phyloP scores from a whole-genome alignment of 2,329 filamentous ascomycete genomes.

The Didymella keratinophila region DNA sequence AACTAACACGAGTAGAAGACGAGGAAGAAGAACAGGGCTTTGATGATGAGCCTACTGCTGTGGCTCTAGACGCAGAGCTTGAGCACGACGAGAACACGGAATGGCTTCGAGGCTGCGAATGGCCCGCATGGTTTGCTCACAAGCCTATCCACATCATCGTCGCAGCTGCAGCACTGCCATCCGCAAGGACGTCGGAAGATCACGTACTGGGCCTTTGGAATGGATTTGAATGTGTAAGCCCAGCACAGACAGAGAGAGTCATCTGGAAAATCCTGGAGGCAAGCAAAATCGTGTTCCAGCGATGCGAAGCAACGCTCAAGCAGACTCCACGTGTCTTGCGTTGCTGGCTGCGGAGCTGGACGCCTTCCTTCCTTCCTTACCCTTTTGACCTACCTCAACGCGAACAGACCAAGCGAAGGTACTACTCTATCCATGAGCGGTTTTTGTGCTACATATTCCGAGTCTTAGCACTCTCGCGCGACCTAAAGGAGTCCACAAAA shows the following conservation, averaged over 20 bases:
- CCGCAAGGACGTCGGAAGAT: conserved; percentile 6
- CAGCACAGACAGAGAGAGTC: conserved; percentile 9
- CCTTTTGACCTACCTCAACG: conserved; percentile 17
- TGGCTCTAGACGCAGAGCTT: conserved; percentile 17
- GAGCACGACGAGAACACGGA: conserved; percentile 19
- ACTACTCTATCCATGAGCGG: conserved; percentile 15
- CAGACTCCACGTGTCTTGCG: conserved; percentile 11
- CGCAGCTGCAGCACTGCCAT: conserved; percentile 8
- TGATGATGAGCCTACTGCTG: background rate
- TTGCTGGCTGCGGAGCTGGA: conserved; percentile 21
- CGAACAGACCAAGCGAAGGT: conserved; percentile 16
- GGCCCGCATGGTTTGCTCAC: conserved; percentile 16
- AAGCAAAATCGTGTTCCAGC: conserved; percentile 16
- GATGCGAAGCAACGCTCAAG: conserved; percentile 16
- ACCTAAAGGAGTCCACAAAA: conserved; percentile 16
- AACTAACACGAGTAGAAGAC: conserved; percentile 11
- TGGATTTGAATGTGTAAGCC: conserved; percentile 10
- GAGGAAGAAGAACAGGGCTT: conserved; percentile 18
- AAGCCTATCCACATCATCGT: conserved; percentile 20
- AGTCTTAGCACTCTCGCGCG: conserved; percentile 14
- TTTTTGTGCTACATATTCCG: conserved; percentile 19
- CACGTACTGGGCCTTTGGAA: conserved; percentile 14
- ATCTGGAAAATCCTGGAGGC: conserved; percentile 23
- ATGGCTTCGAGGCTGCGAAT: conserved; percentile 17
- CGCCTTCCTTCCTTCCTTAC: conserved; percentile 17